Percentiles rank a stretch among this genome's conserved stretches.
These are phyloP conservation scores for Onygenales sp. DNA, from an alignment of 2,329 filamentous ascomycete species.

Conservation along the genomic window DNA sequence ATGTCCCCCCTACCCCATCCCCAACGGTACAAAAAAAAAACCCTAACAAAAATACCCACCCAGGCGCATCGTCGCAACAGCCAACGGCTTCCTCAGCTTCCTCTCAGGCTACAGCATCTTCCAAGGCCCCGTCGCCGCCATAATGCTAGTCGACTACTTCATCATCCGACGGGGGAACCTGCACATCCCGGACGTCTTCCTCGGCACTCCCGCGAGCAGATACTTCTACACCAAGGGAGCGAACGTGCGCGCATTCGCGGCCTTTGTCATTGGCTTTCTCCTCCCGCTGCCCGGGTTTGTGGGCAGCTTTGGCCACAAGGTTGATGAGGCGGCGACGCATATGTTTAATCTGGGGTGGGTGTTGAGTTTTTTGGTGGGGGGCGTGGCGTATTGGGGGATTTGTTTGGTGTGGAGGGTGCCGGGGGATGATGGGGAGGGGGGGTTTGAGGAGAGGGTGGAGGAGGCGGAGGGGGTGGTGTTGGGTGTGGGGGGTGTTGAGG, in stretches of 20 bases:
- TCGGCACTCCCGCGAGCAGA: constrained; percentile 16
- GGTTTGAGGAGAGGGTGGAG: constrained; percentile 8
- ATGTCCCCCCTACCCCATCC: neutral
- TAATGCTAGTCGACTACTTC: constrained; percentile 29
- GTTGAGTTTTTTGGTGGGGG: constrained; percentile 15
- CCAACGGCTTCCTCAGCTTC: constrained; percentile 17
- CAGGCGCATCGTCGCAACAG: constrained; percentile 15
- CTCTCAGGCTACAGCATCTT: constrained; percentile 17
- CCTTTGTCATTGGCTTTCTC: constrained; percentile 15
- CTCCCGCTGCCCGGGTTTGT: constrained; percentile 16
- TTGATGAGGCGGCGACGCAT: constrained; percentile 10
- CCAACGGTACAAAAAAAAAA: neutral
- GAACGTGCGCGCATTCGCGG: constrained; percentile 18
- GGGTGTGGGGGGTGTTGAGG: neutral
- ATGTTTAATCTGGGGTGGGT: constrained; percentile 18
- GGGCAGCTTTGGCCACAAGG: constrained; percentile 10
- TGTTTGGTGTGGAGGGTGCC: constrained; percentile 10
- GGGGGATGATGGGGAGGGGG: constrained; percentile 4
- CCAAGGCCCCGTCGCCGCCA: constrained; percentile 13
- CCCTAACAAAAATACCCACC: neutral
- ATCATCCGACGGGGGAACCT: constrained; percentile 24
- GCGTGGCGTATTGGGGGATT: constrained; percentile 11
- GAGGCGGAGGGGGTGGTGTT: constrained; percentile 6
- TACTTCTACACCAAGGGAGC: constrained; percentile 27
- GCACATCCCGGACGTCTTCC: constrained; percentile 22